phyloP scores from a whole-genome alignment of 1,139 yeast species.

The Hanseniaspora uvarum region DNA sequence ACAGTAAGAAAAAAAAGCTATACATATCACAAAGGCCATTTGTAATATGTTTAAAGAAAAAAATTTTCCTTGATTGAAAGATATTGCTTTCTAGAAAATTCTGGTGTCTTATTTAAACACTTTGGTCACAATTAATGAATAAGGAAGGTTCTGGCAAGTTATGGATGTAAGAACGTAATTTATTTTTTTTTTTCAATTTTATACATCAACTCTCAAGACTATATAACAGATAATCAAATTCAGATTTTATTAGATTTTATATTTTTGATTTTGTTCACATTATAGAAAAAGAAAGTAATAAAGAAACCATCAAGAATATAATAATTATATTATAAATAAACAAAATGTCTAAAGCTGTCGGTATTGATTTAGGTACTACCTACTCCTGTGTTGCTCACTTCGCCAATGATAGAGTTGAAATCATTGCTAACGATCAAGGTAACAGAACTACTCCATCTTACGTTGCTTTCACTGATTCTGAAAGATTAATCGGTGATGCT shows the following conservation, averaged over 20 bases:
- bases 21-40: too few relatives aligned
- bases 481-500: constrained; percentile 93
- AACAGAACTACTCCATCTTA: constrained; percentile 98
- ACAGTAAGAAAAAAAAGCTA: neutral
- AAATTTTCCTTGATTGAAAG: too few relatives aligned
- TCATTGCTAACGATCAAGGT: constrained; percentile 97
- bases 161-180: neutral
- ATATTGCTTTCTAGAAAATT: constrained; percentile 11
- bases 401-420: constrained; percentile 95
- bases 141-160: constrained; percentile 1
- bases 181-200: neutral
- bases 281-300: neutral
- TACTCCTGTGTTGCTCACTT: constrained; percentile 97
- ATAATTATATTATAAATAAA: neutral
- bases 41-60: too few relatives aligned
- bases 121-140: neutral
- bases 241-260: neutral
- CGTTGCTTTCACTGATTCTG: constrained; percentile 95
- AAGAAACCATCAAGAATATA: neutral
- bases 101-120: constrained; percentile 3
- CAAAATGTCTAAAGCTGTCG: constrained; percentile 35
- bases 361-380: constrained; percentile 98
- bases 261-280: too few relatives aligned
- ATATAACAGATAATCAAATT: neutral
- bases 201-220: neutral